Percentiles rank a stretch among this genome's conserved stretches.
Evolutionary conservation across 2,329 filamentous ascomycete genomes (phyloP).

Genomic region (Apiospora sp.): DNA sequence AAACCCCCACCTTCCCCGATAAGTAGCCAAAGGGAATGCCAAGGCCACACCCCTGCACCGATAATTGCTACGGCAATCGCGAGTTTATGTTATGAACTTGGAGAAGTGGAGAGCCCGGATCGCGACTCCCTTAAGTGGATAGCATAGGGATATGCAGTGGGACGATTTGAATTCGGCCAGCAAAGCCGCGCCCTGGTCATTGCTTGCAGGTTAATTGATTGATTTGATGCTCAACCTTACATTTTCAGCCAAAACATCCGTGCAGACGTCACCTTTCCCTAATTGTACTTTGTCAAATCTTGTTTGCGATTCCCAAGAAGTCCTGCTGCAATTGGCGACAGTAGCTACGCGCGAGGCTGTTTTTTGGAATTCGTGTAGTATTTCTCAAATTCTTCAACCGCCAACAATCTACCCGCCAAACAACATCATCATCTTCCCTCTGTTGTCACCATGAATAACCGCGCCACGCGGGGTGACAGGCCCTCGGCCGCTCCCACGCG

Average conservation of each 20-base stretch:
- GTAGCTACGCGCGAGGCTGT: background rate
- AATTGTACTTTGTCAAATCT: slow-evolving; percentile 22
- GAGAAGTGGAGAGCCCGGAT: slow-evolving; percentile 12
- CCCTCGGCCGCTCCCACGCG: slow-evolving; percentile 39
- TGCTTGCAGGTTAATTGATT: slow-evolving; percentile 11
- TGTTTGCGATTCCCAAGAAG: slow-evolving; percentile 16
- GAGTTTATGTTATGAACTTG: slow-evolving; percentile 7
- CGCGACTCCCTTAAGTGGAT: slow-evolving; percentile 6
- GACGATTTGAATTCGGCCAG: slow-evolving; percentile 6
- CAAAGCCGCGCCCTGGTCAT: slow-evolving; percentile 3
- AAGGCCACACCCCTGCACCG: background rate
- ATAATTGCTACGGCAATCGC: slow-evolving; percentile 17
- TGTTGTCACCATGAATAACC: slow-evolving; percentile 39
- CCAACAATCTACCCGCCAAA: background rate
- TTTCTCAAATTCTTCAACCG: background rate
- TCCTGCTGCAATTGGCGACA: slow-evolving; percentile 5
- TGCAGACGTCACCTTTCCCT: slow-evolving; percentile 22
- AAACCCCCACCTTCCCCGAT: slow-evolving; percentile 2
- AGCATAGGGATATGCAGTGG: slow-evolving; percentile 17
- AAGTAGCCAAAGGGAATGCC: background rate
- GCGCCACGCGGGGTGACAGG: slow-evolving; percentile 42
- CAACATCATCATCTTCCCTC: background rate
- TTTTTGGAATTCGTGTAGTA: background rate
- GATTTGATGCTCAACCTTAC: slow-evolving; percentile 7
- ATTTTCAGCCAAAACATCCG: slow-evolving; percentile 22